These are phyloP conservation scores for Chondrostereum purpureum DNA, from an alignment of 1,284 basidiomycete genomes.

Conservation along the genomic window DNA sequence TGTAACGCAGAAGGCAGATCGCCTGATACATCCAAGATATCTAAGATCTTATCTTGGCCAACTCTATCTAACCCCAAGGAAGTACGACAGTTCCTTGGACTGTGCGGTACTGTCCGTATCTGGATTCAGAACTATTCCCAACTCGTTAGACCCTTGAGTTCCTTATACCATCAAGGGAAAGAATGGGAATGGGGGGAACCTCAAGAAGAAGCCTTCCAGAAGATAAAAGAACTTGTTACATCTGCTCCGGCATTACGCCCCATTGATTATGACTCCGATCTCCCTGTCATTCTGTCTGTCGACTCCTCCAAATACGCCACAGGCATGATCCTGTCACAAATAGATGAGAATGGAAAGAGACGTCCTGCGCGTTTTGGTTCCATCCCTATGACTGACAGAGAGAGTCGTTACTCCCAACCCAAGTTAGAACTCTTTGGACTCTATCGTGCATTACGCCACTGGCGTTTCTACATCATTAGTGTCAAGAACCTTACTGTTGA, in stretches of 20 bases:
- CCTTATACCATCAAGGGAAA: constrained; percentile 18
- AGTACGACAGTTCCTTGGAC: constrained; percentile 21
- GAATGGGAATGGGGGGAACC: constrained; percentile 21
- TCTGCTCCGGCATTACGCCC: too few species aligned
- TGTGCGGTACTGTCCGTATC: constrained; percentile 20
- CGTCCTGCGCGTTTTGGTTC: constrained; percentile 22
- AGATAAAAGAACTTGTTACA: constrained; percentile 21
- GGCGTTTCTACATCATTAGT: constrained; percentile 22
- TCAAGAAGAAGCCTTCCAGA: constrained; percentile 20
- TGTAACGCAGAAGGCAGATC: constrained; percentile 15
- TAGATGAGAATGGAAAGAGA: constrained; percentile 16
- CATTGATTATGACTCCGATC: too few species aligned
- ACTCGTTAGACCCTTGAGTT: constrained; percentile 18
- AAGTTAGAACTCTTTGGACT: constrained; percentile 27
- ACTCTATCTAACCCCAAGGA: constrained; percentile 13
- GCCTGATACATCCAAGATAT: constrained; percentile 15
- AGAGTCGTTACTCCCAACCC: constrained; percentile 26
- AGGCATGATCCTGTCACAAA: constrained; percentile 25
- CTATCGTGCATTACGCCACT: constrained; percentile 17
- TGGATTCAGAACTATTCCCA: constrained; percentile 22
- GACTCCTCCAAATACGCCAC: constrained; percentile 22
- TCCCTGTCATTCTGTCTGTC: constrained; percentile 21
- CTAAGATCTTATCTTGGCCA: constrained; percentile 25
- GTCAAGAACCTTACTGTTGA: constrained; percentile 24
- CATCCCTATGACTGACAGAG: constrained; percentile 21